A percentile compares a stretch with the other conserved stretches of the same genome.
These are phyloP conservation scores for Pythium coloratum DNA, from an alignment of 352 stramenopile species.

Conservation along the genomic window DNA sequence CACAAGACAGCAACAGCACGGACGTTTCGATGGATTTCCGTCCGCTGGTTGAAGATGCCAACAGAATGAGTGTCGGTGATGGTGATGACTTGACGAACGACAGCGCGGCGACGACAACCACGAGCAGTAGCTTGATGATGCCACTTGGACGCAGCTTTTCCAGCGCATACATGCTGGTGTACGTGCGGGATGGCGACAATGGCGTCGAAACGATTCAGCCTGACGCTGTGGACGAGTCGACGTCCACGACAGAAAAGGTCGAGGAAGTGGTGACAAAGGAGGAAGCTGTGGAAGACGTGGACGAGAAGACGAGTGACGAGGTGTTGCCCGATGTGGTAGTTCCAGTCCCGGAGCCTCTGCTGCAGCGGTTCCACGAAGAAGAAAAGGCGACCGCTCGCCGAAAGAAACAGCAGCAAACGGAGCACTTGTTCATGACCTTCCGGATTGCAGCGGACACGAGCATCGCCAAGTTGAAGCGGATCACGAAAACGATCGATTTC, in stretches of 20 bases:
- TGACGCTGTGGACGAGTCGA: slow-evolving; percentile 13
- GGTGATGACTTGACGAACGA: slow-evolving; percentile 9
- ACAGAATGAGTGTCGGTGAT: not conserved
- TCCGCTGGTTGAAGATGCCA: slow-evolving; percentile 34
- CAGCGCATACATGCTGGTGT: slow-evolving; percentile 90
- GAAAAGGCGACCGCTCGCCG: slow-evolving; percentile 62
- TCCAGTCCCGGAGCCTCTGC: slow-evolving; percentile 44
- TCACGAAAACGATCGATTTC: slow-evolving; percentile 82
- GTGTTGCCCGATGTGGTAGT: not conserved
- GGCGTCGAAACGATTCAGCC: slow-evolving; percentile 59
- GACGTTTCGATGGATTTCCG: slow-evolving; percentile 34
- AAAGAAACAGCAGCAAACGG: slow-evolving; percentile 80
- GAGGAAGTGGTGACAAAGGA: not conserved
- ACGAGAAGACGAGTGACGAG: slow-evolving; percentile 11
- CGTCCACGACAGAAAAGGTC: not conserved
- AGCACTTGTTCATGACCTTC: slow-evolving; percentile 82
- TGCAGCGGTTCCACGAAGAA: slow-evolving; percentile 77
- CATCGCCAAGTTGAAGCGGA: slow-evolving; percentile 61
- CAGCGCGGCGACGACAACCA: not conserved
- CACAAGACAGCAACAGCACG: slow-evolving; percentile 21
- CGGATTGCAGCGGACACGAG: slow-evolving; percentile 76
- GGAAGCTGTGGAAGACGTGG: slow-evolving; percentile 32
- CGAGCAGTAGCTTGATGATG: slow-evolving; percentile 46
- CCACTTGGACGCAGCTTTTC: slow-evolving; percentile 68
- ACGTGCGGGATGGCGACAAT: slow-evolving; percentile 77